Conservation (phyloP, 306 rosid species). For the Fagus crenata region DNA sequence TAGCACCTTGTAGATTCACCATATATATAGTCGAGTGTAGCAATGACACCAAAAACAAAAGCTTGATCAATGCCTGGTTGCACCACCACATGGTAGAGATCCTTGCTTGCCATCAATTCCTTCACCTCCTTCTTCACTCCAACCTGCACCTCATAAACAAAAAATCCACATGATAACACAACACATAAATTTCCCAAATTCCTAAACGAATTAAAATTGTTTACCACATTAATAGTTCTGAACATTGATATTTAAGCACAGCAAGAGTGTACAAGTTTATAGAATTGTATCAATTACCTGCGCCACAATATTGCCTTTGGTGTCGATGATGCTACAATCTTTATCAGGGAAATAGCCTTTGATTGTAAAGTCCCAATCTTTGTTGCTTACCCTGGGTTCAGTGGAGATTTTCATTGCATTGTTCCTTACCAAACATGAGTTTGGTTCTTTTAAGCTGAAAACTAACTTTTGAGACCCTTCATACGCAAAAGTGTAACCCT, state of each 20-base stretch:
- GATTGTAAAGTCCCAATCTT: conserved; percentile 60
- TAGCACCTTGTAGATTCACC: conserved; percentile 60
- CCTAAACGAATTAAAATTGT: no score
- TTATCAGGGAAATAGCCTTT: conserved; percentile 56
- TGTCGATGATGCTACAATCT: conserved; percentile 54
- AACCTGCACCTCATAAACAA: conserved; percentile 28
- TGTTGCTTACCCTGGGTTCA: conserved; percentile 39
- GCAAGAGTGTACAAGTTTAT: background rate
- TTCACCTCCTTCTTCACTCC: conserved; percentile 38
- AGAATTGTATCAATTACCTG: conserved; percentile 34
- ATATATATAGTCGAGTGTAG: conserved; percentile 46
- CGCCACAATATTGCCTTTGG: conserved; percentile 39
- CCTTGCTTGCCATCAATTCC: conserved; percentile 37
- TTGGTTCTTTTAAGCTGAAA: conserved; percentile 73
- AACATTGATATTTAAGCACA: background rate
- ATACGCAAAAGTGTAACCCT: conserved; percentile 50
- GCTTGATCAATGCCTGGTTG: conserved; percentile 53
- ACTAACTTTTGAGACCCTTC: conserved; percentile 56
- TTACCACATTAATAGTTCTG: no score
- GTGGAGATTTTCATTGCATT: conserved; percentile 55
- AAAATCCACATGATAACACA: background rate
- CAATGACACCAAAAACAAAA: conserved; percentile 50
- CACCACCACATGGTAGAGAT: conserved; percentile 45
- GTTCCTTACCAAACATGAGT: conserved; percentile 55
- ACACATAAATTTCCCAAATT: no score